A percentile compares a stretch with the other conserved stretches of the same genome.
These are phyloP conservation scores for Canavalia ensiformis DNA, from an alignment of 306 rosid species.

Conservation along the genomic window DNA sequence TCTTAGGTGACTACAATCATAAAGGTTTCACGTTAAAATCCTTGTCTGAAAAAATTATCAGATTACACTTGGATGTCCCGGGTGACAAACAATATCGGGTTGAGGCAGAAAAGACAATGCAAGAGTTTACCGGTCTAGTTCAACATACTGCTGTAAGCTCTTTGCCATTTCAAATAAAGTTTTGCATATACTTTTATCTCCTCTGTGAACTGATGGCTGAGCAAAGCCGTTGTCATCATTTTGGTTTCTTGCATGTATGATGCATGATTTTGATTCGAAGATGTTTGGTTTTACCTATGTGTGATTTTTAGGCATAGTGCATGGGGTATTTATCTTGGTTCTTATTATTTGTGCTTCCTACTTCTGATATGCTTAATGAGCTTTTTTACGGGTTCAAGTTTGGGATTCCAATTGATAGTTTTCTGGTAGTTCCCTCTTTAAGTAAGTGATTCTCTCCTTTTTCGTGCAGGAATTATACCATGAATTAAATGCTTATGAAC, in stretches of 20 bases:
- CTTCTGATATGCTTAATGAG: constrained; percentile 12
- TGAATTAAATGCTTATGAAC: constrained; percentile 74
- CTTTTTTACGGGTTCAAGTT: constrained; percentile 11
- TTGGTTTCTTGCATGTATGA: constrained; percentile 40
- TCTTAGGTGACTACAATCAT: constrained; percentile 35
- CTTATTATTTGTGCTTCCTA: constrained; percentile 12
- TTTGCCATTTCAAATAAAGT: constrained; percentile 41
- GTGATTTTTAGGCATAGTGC: constrained; percentile 3
- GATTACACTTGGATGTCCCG: constrained; percentile 67
- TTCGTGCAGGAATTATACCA: constrained; percentile 82
- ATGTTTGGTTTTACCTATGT: constrained; percentile 1
- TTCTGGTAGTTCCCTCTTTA: constrained; percentile 20
- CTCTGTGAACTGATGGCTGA: constrained; percentile 36
- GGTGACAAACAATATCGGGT: constrained; percentile 54
- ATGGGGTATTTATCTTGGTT: constrained; percentile 26
- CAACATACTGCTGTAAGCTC: constrained; percentile 82
- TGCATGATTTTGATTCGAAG: constrained; percentile 36
- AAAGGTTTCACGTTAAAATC: neutral
- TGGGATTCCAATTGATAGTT: constrained; percentile 13
- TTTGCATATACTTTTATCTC: constrained; percentile 11
- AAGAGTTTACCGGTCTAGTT: constrained; percentile 73
- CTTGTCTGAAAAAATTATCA: constrained; percentile 52
- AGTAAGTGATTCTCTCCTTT: constrained; percentile 39
- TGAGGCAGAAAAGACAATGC: constrained; percentile 76
- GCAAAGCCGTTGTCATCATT: constrained; percentile 38